Evolutionary conservation across 352 stramenopile species (phyloP).

Genomic region (Phytophthora melonis): DNA sequence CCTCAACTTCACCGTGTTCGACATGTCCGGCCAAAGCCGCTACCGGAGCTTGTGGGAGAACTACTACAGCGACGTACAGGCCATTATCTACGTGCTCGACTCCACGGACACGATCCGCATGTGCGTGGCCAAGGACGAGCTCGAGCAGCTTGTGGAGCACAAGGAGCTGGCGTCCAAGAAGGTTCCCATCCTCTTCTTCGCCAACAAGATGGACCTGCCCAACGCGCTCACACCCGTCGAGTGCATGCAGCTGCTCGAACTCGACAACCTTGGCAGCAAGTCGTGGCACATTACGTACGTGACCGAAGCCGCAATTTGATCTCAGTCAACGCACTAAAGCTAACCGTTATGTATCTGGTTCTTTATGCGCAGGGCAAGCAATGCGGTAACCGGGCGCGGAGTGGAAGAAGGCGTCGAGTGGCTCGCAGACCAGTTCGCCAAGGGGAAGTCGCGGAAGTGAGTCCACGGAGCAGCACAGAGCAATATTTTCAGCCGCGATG

Average conservation of each 20-base stretch:
- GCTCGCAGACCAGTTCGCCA: conserved; percentile 82
- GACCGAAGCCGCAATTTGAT: neutral
- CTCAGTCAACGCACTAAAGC: neutral
- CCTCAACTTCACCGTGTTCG: conserved; percentile 93
- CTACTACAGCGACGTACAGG: conserved; percentile 87
- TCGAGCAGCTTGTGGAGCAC: conserved; percentile 87
- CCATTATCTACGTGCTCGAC: conserved; percentile 93
- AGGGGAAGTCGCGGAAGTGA: conserved; percentile 68
- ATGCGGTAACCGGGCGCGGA: conserved; percentile 79
- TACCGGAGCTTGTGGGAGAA: conserved; percentile 89
- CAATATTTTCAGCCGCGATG: conserved; percentile 6
- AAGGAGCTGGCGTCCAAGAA: conserved; percentile 77
- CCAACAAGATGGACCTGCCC: conserved; percentile 90
- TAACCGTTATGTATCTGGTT: neutral
- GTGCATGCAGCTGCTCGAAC: conserved; percentile 82
- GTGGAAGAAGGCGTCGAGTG: conserved; percentile 87
- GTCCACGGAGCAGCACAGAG: neutral
- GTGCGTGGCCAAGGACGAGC: conserved; percentile 88
- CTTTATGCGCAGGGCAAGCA: conserved; percentile 65
- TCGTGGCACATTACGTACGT: conserved; percentile 89
- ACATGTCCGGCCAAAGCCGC: conserved; percentile 90
- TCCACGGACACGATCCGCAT: conserved; percentile 89
- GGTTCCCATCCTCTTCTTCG: conserved; percentile 87
- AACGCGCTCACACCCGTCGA: conserved; percentile 80
- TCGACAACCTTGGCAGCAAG: conserved; percentile 81